Percentiles rank a stretch among this genome's conserved stretches.
phyloP scores from a whole-genome alignment of 2,329 filamentous ascomycete genomes.

The Sarocladium brachiariae region DNA sequence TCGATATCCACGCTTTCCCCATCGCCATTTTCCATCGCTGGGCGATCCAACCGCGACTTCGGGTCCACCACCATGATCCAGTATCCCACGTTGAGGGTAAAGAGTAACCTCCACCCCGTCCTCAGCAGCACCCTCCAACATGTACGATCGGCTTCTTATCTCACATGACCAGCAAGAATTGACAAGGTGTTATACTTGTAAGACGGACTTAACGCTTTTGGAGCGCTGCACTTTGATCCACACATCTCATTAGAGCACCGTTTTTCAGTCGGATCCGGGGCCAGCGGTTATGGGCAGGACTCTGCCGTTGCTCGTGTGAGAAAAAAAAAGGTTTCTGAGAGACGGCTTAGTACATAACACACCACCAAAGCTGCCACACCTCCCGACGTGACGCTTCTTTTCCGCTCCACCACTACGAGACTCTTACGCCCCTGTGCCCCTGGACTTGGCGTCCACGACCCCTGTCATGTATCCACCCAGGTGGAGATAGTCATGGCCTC shows the following conservation, averaged over 20 bases:
- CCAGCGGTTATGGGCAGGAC: background rate
- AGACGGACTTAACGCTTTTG: background rate
- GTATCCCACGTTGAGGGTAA: no score
- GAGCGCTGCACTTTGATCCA: background rate
- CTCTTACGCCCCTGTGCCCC: slow-evolving; percentile 5
- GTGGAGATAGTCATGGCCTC: background rate
- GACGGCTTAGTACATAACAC: background rate
- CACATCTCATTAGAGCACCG: background rate
- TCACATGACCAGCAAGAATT: background rate
- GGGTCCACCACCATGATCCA: background rate
- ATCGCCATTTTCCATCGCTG: background rate
- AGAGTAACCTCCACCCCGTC: background rate
- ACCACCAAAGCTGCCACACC: background rate
- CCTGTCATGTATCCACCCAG: background rate
- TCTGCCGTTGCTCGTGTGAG: no score
- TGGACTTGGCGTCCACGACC: slow-evolving; percentile 1
- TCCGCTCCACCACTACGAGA: slow-evolving; percentile 9
- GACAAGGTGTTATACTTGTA: background rate
- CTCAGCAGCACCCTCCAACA: background rate
- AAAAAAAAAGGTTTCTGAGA: no score
- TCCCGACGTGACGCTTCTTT: slow-evolving; percentile 1
- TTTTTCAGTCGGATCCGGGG: background rate
- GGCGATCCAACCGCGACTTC: background rate
- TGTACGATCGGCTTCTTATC: background rate
- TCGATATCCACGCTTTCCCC: background rate